Conservation (phyloP, 768 basidiomycete genomes). For the Serendipita sp. region DNA sequence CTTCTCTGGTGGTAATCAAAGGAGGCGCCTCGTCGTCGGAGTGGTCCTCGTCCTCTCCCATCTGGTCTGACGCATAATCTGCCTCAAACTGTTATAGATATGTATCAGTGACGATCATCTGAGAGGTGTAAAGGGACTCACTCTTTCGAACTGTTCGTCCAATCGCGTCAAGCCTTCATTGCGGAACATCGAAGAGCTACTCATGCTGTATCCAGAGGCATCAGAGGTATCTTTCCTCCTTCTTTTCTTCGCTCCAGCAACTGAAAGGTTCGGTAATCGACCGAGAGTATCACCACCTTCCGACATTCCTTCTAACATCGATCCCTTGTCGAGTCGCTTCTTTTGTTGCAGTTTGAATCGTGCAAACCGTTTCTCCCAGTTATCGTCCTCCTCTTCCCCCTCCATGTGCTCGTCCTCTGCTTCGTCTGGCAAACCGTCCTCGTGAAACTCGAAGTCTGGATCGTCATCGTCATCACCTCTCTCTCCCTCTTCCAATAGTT, state of each 20-base stretch:
- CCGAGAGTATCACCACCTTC: conserved; percentile 75
- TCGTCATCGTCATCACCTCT: conserved; percentile 41
- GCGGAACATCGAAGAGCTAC: conserved; percentile 87
- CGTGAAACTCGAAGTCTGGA: conserved; percentile 50
- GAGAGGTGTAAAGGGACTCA: conserved; percentile 20
- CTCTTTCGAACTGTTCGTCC: conserved; percentile 91
- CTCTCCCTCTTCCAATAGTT: conserved; percentile 60
- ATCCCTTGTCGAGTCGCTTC: conserved; percentile 17
- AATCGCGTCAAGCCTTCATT: conserved; percentile 77
- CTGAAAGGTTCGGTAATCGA: conserved; percentile 56
- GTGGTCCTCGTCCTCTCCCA: conserved; percentile 32
- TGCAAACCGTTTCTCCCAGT: conserved; percentile 71
- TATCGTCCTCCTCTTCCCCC: conserved; percentile 23
- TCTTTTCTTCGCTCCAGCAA: conserved; percentile 63
- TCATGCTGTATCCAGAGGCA: conserved; percentile 94
- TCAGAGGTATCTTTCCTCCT: conserved; percentile 61
- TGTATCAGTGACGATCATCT: conserved; percentile 18
- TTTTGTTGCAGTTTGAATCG: conserved; percentile 50
- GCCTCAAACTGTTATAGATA: conserved; percentile 45
- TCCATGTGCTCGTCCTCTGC: conserved; percentile 18
- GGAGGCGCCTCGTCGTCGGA: conserved; percentile 40
- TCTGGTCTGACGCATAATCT: conserved; percentile 55
- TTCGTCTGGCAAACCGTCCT: conserved; percentile 27
- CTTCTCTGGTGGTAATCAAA: conserved; percentile 66
- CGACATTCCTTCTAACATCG: conserved; percentile 36